These are phyloP conservation scores for Magnaporthiopsis rhizophila DNA, from an alignment of 2,329 filamentous ascomycete species.

Conservation along the genomic window DNA sequence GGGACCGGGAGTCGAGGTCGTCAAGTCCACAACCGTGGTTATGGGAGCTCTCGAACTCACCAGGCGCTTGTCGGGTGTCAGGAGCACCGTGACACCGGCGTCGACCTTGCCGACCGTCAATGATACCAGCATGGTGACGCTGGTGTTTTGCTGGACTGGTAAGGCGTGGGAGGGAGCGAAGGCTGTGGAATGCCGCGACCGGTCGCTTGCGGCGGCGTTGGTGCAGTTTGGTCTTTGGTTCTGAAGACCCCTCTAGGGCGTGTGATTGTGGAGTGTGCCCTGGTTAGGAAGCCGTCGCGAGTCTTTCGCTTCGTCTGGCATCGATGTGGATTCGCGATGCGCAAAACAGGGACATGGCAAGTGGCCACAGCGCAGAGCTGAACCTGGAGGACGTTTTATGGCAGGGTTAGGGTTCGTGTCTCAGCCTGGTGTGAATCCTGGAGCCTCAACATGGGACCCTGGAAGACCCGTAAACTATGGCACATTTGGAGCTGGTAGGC, in stretches of 20 bases:
- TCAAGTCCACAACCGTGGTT: not conserved
- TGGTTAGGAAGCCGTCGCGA: not conserved
- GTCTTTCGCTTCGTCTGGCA: not conserved
- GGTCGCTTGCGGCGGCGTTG: not conserved
- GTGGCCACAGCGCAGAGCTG: not conserved
- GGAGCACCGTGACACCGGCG: constrained; percentile 90
- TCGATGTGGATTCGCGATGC: not conserved
- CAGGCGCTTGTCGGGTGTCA: constrained; percentile 94
- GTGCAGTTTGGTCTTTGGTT: not conserved
- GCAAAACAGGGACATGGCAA: not conserved
- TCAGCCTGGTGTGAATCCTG: not conserved
- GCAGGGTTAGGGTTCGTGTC: not conserved
- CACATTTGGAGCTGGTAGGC: too few relatives aligned
- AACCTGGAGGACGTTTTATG: too few relatives aligned
- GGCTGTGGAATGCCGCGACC: not conserved
- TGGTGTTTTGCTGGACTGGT: not conserved
- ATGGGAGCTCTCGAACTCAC: constrained; percentile 45
- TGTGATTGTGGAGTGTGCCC: not conserved
- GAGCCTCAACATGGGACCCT: too few relatives aligned
- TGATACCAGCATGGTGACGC: constrained; percentile 76
- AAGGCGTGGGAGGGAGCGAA: not conserved
- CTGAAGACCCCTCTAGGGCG: not conserved
- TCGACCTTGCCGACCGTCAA: constrained; percentile 99
- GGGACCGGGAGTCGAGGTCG: not conserved
- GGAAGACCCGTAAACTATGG: too few relatives aligned